Conservation (phyloP, 192 early-diverging fungal genomes). For the Lunasporangiospora selenospora region DNA sequence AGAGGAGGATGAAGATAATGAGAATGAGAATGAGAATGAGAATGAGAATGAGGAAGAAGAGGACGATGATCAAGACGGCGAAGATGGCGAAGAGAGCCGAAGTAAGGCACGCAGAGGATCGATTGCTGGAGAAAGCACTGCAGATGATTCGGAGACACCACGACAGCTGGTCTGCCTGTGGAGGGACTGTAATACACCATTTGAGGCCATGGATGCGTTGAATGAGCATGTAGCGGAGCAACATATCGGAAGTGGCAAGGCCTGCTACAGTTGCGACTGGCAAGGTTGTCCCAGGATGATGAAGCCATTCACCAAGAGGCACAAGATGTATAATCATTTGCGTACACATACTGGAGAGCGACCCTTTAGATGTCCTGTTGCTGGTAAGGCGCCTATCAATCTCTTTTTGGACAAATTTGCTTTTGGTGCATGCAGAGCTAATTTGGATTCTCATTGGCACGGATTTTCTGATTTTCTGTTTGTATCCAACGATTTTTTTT, state of each 20-base stretch:
- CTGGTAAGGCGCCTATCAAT: conserved; percentile 50
- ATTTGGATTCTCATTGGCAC: too few relatives aligned
- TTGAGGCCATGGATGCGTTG: conserved; percentile 46
- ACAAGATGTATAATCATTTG: conserved; percentile 76
- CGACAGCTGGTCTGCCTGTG: conserved; percentile 58
- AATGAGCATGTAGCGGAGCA: conserved; percentile 58
- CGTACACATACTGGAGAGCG: conserved; percentile 80
- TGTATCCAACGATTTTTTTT: neutral
- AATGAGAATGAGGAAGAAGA: conserved; percentile 31
- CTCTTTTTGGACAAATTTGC: neutral
- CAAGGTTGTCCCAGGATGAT: conserved; percentile 49
- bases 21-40: conserved; percentile 28
- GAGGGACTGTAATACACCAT: conserved; percentile 51
- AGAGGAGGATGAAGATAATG: conserved; percentile 25
- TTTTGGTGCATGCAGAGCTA: too few relatives aligned
- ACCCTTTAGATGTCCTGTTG: conserved; percentile 67
- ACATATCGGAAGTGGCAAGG: conserved; percentile 66
- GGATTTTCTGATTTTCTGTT: neutral
- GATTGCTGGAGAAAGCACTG: conserved; percentile 2
- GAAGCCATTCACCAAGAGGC: conserved; percentile 71
- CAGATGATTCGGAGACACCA: conserved; percentile 18
- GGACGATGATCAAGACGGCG: conserved; percentile 39
- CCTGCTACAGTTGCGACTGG: conserved; percentile 57
- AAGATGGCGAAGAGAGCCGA: conserved; percentile 13
- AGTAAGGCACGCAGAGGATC: conserved; percentile 31